A percentile compares a stretch with the other conserved stretches of the same genome.
Conservation (phyloP, 371 early-diverging fungal species). For the Basidiobolus heterosporus region DNA sequence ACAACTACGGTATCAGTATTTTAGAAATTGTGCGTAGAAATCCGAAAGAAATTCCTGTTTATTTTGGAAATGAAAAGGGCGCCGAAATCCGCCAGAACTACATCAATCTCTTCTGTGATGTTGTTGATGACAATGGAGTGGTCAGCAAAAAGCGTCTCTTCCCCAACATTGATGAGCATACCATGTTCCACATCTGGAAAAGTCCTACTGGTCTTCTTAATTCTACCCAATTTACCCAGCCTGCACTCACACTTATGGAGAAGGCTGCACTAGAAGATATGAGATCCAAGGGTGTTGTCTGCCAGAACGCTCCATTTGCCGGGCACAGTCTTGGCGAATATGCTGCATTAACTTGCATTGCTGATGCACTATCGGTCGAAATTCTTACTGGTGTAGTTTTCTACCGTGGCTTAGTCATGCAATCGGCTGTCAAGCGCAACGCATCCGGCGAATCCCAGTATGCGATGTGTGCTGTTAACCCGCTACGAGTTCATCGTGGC, state of each 20-base stretch:
- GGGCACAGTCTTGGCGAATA: conserved; percentile 95
- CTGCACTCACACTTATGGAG: conserved; percentile 81
- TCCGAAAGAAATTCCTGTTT: conserved; percentile 70
- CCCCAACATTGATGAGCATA: conserved; percentile 71
- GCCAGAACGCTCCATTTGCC: conserved; percentile 72
- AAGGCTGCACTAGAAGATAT: conserved; percentile 86
- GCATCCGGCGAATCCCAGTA: conserved; percentile 68
- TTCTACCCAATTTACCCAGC: conserved; percentile 93
- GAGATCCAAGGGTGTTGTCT: conserved; percentile 72
- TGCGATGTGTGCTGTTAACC: conserved; percentile 91
- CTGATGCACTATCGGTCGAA: conserved; percentile 73
- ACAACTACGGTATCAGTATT: conserved; percentile 80
- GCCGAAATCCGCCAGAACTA: conserved; percentile 77
- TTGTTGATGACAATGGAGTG: conserved; percentile 51
- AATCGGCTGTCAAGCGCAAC: conserved; percentile 80
- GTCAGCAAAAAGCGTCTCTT: conserved; percentile 68
- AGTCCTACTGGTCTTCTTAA: conserved; percentile 80
- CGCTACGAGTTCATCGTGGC: conserved; percentile 68
- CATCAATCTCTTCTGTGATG: conserved; percentile 78
- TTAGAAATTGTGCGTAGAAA: conserved; percentile 85
- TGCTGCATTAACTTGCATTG: conserved; percentile 79
- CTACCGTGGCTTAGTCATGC: conserved; percentile 95
- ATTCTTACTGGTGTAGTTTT: conserved; percentile 83
- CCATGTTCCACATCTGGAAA: conserved; percentile 73
- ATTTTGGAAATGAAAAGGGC: conserved; percentile 87